Evolutionary conservation across 108 stramenopile species (phyloP), one percentile per base, ranked within the genome.

Genomic region (Pseudonitzschia pungens): DNA sequence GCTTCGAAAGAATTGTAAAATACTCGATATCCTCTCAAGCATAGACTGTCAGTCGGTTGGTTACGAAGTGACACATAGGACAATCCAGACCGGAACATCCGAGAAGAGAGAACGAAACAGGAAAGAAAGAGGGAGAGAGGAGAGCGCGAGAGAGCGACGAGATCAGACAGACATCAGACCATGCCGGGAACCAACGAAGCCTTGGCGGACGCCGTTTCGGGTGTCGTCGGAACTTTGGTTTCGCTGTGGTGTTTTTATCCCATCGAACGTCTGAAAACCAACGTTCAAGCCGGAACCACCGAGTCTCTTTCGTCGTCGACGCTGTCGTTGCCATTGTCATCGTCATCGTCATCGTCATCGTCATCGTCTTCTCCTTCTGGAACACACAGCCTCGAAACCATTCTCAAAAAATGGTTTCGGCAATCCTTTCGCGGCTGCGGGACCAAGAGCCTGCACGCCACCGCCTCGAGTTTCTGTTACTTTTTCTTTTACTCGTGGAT

Each of bases 191-290:
- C 54, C 54, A 62, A 62, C 36, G 60, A 71, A 63, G 96, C 96
- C 2, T 53, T 96, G 40, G 84, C 93, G 27, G 94, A 96, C 77
- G 94, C 96, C 50, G 20, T 87, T 26, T 89, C 93, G 9, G 94
- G 94, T 22, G 89, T 92, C 29, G 69, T 83, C 28, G 96, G 92
- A 7, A 89, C 91, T 8, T 56, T 95, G 36, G 76, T 93, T n/a
- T 77, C 95, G n/a, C 78, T 95, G 57, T 84, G 89, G 77, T 76
- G 83, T 27, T 97, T 96, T 71, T 96, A 97, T 79, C 96, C 95
- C 7, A 76, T 96, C 36, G 96, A 97, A 77, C 87, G 96, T 0
- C 73, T 77, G 60, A 97, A 97, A 72, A 93, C 94, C 1, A 84
- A 83, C 52, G 41, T 81, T 0, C 93, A 95, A 68, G 91, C 89